These are phyloP conservation scores for Phyllosticta paracitricarpa DNA, from an alignment of 2,329 filamentous ascomycete genomes.

Conservation along the genomic window DNA sequence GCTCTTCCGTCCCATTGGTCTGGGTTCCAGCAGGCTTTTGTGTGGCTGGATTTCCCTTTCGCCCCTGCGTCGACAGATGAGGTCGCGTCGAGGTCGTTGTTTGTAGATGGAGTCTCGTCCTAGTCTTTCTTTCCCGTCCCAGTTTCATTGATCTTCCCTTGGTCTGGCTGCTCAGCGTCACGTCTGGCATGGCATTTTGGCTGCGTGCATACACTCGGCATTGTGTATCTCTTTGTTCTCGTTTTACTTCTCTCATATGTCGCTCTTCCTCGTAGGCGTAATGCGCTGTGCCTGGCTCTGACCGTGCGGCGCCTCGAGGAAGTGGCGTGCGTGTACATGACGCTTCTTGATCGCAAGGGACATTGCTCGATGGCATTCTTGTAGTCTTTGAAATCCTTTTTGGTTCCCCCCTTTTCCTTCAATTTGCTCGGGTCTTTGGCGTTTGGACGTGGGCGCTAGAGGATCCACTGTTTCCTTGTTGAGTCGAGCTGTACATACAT, in stretches of 20 bases:
- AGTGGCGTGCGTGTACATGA: too few relatives aligned
- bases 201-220: neutral
- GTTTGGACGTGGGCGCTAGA: too few relatives aligned
- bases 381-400: too few relatives aligned
- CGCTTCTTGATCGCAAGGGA: too few relatives aligned
- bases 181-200: neutral
- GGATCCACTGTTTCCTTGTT: too few relatives aligned
- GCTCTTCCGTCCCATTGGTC: neutral
- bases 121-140: neutral
- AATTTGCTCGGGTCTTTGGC: too few relatives aligned
- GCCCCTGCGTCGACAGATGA: neutral
- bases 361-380: too few relatives aligned
- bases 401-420: too few relatives aligned
- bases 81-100: neutral
- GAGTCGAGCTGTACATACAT: too few relatives aligned
- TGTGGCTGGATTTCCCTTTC: neutral
- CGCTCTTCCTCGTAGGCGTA: too few relatives aligned
- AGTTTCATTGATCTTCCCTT: neutral
- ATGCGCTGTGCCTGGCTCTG: too few relatives aligned
- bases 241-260: neutral
- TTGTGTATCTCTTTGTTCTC: neutral
- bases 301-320: too few relatives aligned
- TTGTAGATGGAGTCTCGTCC: neutral
- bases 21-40: neutral
- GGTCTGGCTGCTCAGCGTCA: neutral